Evolutionary conservation across 2,329 filamentous ascomycete genomes (phyloP).

Genomic region (Leptographium wingfieldii): DNA sequence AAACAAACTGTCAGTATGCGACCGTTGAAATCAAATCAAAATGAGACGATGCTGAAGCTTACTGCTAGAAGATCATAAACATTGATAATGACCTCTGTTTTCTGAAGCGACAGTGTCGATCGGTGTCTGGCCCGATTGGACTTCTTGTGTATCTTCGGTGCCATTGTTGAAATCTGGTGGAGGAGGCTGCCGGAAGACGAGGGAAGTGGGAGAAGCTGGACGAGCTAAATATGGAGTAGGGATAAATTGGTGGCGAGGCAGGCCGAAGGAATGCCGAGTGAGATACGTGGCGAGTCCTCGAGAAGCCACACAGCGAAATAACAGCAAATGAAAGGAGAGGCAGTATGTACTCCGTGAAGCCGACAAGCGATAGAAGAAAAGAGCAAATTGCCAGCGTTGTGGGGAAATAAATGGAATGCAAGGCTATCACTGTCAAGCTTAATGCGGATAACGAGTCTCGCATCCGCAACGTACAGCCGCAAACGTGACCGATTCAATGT

Average conservation of each 20-base stretch:
- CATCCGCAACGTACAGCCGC: not conserved
- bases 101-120: slow-evolving; percentile 55
- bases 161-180: slow-evolving; percentile 19
- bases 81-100: slow-evolving; percentile 63
- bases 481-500: too few species aligned
- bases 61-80: slow-evolving; percentile 68
- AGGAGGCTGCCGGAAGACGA: not conserved
- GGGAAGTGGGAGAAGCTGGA: not conserved
- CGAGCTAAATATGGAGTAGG: not conserved
- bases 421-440: not conserved
- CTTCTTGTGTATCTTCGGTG: slow-evolving; percentile 27
- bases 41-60: slow-evolving; percentile 11
- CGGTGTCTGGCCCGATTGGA: slow-evolving; percentile 35
- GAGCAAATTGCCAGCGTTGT: not conserved
- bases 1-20: slow-evolving; percentile 3
- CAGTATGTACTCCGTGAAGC: not conserved
- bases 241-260: not conserved
- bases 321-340: not conserved
- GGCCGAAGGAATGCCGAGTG: not conserved
- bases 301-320: not conserved
- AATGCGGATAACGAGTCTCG: not conserved
- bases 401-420: not conserved
- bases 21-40: not conserved
- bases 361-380: not conserved
- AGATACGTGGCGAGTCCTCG: not conserved